These are phyloP conservation scores for Candida gigantensis DNA, from an alignment of 1,139 yeast species.

Conservation along the genomic window DNA sequence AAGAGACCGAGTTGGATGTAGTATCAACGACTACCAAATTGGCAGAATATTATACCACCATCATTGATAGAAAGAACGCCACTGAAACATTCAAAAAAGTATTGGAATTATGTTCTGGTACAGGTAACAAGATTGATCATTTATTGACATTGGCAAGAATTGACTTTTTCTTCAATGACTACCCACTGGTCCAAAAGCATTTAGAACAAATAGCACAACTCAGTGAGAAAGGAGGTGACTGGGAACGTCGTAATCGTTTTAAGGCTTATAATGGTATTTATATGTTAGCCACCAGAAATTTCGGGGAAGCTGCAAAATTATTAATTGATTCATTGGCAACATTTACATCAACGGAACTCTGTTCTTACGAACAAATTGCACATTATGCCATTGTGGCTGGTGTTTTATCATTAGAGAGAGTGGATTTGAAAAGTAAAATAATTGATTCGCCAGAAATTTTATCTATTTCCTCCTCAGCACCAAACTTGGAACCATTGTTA, in stretches of 20 bases:
- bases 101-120: slow-evolving; percentile 75
- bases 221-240: slow-evolving; percentile 97
- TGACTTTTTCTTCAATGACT: slow-evolving; percentile 86
- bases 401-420: slow-evolving; percentile 77
- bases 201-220: slow-evolving; percentile 71
- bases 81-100: slow-evolving; percentile 71
- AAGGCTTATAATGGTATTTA: slow-evolving; percentile 90
- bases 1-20: slow-evolving; percentile 86
- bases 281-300: slow-evolving; percentile 81
- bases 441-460: slow-evolving; percentile 94
- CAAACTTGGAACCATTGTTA: slow-evolving; percentile 76
- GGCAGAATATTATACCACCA: slow-evolving; percentile 84
- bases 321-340: slow-evolving; percentile 92
- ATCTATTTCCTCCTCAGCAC: slow-evolving; percentile 72
- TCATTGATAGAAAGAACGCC: slow-evolving; percentile 83
- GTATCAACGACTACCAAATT: slow-evolving; percentile 75
- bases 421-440: slow-evolving; percentile 77
- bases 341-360: slow-evolving; percentile 90
- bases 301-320: slow-evolving; percentile 76
- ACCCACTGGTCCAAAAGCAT: slow-evolving; percentile 65
- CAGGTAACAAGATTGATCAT: slow-evolving; percentile 89
- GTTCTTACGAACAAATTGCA: slow-evolving; percentile 88
- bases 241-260: slow-evolving; percentile 96
- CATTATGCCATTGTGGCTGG: slow-evolving; percentile 88
- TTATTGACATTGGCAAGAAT: slow-evolving; percentile 78